A percentile compares a stretch with the other conserved stretches of the same genome.
Conservation (phyloP, 805 yeast genomes). For the Zygoascus ofunaensis region DNA sequence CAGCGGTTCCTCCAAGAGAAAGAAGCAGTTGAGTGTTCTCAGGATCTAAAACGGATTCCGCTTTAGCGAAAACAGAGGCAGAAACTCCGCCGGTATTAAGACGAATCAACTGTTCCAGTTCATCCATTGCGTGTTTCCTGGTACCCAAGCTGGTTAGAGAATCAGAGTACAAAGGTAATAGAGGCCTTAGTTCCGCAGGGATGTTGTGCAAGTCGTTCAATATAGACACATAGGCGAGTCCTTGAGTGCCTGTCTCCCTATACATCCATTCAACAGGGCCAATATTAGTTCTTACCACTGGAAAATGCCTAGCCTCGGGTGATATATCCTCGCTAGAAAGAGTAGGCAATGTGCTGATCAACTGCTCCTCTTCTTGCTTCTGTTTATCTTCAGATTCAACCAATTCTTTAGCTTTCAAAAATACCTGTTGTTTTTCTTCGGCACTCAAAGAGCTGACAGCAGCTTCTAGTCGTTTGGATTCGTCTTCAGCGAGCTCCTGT, state of each 20-base stretch:
- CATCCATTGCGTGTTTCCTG: conserved; percentile 53
- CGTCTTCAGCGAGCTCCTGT: conserved; percentile 44
- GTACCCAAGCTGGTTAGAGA: conserved; percentile 89
- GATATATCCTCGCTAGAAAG: conserved; percentile 67
- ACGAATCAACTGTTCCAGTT: conserved; percentile 77
- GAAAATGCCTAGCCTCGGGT: conserved; percentile 10
- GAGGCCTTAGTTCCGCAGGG: conserved; percentile 56
- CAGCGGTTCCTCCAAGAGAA: conserved; percentile 56
- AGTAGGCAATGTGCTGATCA: conserved; percentile 69
- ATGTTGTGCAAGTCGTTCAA: conserved; percentile 48
- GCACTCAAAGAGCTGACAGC: conserved; percentile 40
- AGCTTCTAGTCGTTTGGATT: conserved; percentile 39
- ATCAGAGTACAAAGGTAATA: conserved; percentile 65
- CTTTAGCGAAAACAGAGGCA: conserved; percentile 46
- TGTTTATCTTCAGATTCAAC: conserved; percentile 51
- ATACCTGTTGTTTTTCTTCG: conserved; percentile 49
- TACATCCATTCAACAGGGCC: conserved; percentile 17
- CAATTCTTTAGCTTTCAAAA: conserved; percentile 49
- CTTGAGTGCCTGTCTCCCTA: conserved; percentile 35
- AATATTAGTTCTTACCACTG: background rate
- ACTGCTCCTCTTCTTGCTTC: conserved; percentile 42
- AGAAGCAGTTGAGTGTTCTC: conserved; percentile 45
- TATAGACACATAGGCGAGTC: conserved; percentile 69
- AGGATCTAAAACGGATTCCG: conserved; percentile 37
- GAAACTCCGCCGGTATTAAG: conserved; percentile 76